Evolutionary conservation across 805 yeast species (phyloP), one percentile per base, ranked within the genome.

Genomic region (Zygosaccharomyces kombuchaensis): DNA sequence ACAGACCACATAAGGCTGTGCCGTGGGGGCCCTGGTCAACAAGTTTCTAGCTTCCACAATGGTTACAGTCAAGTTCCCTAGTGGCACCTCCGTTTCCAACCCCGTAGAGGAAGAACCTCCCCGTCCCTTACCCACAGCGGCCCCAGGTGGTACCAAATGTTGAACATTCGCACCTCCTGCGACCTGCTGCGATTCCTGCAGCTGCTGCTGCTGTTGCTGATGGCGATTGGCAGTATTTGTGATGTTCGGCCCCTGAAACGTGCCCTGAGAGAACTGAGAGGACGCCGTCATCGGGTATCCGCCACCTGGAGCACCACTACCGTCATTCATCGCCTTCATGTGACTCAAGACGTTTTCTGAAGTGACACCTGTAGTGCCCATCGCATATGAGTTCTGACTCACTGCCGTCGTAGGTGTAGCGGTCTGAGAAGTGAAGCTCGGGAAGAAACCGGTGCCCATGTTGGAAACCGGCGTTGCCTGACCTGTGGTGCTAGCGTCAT

Each of bases 1-100:
- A 66, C 95, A 87, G 30, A 89, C 96, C 14, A 87, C 96, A 64
- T 89, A 84, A 2, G 96, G 96, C 55, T 78, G 85, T 3, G 91
- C 73, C 59, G 71, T 69, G 34, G 73, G 67, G 4, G 80, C 67
- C 36, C 75, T 72, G 27, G 82, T 77, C 35, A 74, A 68, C 51
- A 91, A 73, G 55, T 81, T 82, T 47, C 74, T 76, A 1, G 96
- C 97, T 65, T 87, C 91, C 22, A 85, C 70, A 50, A 91, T 87
- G 27, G 79, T 80, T 39, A 93, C 89, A 57, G 81, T 80, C 43
- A 91, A 74, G 63, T 85, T 86, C 36, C 98, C 98, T 60, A 85
- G 78, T 34, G 93, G 90, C 5, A 77, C 61, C 42, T 66, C 62
- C 9, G 63, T 50, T 31, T 46, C 52, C 39, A 48, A 29, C 16